Conservation (phyloP, 2,329 filamentous ascomycete genomes). For the Rasamsonia emersonii region DNA sequence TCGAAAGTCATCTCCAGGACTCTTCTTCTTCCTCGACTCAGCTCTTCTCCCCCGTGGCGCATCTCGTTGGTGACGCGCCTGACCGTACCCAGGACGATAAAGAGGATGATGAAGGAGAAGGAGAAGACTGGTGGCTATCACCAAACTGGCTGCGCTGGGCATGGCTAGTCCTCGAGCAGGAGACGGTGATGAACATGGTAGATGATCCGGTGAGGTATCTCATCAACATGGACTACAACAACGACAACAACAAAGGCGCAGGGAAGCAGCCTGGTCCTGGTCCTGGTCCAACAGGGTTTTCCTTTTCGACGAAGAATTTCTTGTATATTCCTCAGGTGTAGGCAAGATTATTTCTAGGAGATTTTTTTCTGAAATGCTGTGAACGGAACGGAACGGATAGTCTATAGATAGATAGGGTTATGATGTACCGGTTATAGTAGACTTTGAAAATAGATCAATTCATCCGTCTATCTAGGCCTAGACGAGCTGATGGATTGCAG, state of each 20-base stretch:
- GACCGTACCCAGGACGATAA: neutral
- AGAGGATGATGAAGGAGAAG: conserved; percentile 5
- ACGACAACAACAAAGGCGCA: too few relatives aligned
- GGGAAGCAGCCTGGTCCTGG: neutral
- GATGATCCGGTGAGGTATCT: conserved; percentile 27
- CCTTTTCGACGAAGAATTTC: conserved; percentile 24
- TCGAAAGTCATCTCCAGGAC: conserved; percentile 10
- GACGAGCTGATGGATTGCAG: too few relatives aligned
- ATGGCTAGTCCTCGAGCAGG: conserved; percentile 33
- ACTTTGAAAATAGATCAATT: too few relatives aligned
- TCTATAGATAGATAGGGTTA: too few relatives aligned
- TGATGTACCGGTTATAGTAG: too few relatives aligned
- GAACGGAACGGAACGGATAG: too few relatives aligned
- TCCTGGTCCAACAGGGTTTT: conserved; percentile 12
- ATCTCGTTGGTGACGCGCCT: conserved; percentile 14
- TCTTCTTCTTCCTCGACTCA: neutral
- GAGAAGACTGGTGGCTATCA: conserved; percentile 28
- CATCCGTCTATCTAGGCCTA: too few relatives aligned
- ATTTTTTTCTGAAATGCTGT: too few relatives aligned
- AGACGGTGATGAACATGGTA: conserved; percentile 28
- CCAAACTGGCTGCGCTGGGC: conserved; percentile 35
- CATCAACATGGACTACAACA: conserved; percentile 9
- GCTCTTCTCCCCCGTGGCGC: conserved; percentile 11
- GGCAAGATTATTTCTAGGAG: too few relatives aligned
- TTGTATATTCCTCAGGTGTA: conserved; percentile 28